Base-by-base conservation (phyloP, 179 eudicot genomes). In the Gypsophila paniculata region DNA sequence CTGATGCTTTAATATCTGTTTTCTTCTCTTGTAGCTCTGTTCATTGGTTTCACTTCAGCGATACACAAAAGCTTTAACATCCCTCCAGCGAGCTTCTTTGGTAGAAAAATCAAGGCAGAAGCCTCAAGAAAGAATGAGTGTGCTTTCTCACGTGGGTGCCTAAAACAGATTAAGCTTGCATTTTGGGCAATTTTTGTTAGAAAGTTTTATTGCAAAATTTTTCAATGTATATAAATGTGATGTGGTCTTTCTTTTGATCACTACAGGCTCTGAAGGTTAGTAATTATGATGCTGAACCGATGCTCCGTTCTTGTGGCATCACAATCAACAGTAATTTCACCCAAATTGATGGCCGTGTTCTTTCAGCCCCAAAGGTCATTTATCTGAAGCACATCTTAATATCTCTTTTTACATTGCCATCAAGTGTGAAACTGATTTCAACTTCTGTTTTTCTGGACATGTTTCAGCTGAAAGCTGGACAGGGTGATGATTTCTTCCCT, bases 21-120 rank as follows among this genome's bases (percentile, higher is more conserved):
- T 21, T 29, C 57, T 11, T 5, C 69, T 23, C 23, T 77, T 88
- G 38, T 65, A 91, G 97, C 80, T 90, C 2, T 91, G 96, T 68
- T 65, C 83, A 0, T 70, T 91, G 82, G 96, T 91, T 36, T 85
- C 93, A 1, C 74, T 90, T 70, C 93, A 91, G 83, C 85, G 96
- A 0, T 88, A 89, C 59, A 88, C 95, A 3, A 88, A 86, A 74
- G 79, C 94, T 19, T 73, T 91, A 29, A 76, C 85, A 11, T 83
- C 86, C 7, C 67, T 83, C 57, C 96, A 91, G 71, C 63, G 96
- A 51, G 80, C 94, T 13, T 84, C 85, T 0, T 69, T 89, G 34
- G 96, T 88, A 61, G 96, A 90, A 82, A 88, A 90, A 67, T 90
- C 96, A 1, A 82, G 96, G 9, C 96, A 90, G 52, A 90, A 90